These are phyloP conservation scores for Ashbya aceris DNA, from an alignment of 1,139 yeast genomes.

Conservation along the genomic window DNA sequence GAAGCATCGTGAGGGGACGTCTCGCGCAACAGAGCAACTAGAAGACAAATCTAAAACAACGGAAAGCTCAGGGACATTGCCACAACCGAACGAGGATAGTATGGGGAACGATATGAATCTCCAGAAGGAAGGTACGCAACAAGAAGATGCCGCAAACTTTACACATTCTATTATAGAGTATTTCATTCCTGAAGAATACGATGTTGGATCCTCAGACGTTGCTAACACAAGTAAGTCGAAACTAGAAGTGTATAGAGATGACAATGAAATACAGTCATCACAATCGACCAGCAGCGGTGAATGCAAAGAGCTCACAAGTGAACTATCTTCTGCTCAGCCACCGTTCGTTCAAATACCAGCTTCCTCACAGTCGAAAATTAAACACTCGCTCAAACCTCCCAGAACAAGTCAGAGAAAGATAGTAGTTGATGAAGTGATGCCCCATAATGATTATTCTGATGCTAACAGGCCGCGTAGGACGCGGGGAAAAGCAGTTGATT, in stretches of 20 bases:
- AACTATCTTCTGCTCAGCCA: conserved; percentile 2
- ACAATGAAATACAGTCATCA: conserved; percentile 2
- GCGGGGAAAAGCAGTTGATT: conserved; percentile 49
- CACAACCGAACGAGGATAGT: conserved; percentile 5
- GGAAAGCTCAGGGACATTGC: no score
- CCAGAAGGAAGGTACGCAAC: conserved; percentile 11
- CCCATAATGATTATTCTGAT: conserved; percentile 21
- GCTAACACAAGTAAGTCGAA: conserved; percentile 13
- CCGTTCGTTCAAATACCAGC: conserved; percentile 8
- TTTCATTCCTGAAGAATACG: conserved; percentile 26
- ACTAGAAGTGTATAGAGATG: conserved; percentile 18
- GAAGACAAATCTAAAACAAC: background rate
- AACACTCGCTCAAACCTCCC: conserved; percentile 29
- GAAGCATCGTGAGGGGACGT: background rate
- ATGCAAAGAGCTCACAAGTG: background rate
- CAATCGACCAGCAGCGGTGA: conserved; percentile 1
- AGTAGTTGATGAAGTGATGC: conserved; percentile 32
- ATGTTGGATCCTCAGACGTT: conserved; percentile 2
- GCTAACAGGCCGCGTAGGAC: conserved; percentile 33
- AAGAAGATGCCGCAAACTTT: conserved; percentile 18
- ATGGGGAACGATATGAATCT: conserved; percentile 3
- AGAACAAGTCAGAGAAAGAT: conserved; percentile 24
- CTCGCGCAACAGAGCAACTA: background rate
- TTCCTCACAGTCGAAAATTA: conserved; percentile 17
- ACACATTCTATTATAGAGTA: conserved; percentile 27